Base-by-base conservation (phyloP, 257 asterid species). In the Ilex aquifolium region DNA sequence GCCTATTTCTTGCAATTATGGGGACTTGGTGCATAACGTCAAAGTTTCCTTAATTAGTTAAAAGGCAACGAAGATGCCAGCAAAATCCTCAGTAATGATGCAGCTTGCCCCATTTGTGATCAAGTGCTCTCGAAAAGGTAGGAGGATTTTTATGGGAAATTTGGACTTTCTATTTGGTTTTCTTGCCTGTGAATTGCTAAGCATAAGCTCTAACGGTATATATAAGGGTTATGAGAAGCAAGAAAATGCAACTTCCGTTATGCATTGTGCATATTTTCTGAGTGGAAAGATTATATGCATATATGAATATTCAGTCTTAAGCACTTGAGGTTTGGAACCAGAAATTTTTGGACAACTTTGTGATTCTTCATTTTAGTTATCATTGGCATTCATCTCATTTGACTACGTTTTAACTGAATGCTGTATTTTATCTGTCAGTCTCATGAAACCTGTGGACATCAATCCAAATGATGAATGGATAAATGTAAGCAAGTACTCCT, bases 121-220 rank as follows among this genome's bases (percentile, higher is more conserved):
- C 98, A 88, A 83, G 97, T 91, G 73, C 97, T 91, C 60, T 91
- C 98, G 39, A 88, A 83, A 80, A 91, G 98, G 98, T 88, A 75
- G 39, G 75, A 61, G 36, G 8, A 44, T 29, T 36, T 4, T 36
- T 4, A 36, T 36, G 42, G 42, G 42, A 36, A 36, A 36, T 36
- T 36, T 36, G 42, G 42, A 36, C 0, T 4, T 36, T 8, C 5
- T 36, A 36, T 36, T 36, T 21, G 27, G 27, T 21, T 21, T 0
- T 36, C 42, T 4, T 36, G 42, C 42, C 42, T 8, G 8, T 36
- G 42, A 36, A 36, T 36, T 36, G 42, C 1, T 36, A 36, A 36
- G 42, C 42, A 36, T 1, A 21, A 21, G 27, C 27, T 36, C 42
- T 36, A 36, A 36, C 1, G 42, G 42, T 8, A 36, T 36, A 36